phyloP scores from a whole-genome alignment of 2,329 filamentous ascomycete species.

The Nakataea oryzae region DNA sequence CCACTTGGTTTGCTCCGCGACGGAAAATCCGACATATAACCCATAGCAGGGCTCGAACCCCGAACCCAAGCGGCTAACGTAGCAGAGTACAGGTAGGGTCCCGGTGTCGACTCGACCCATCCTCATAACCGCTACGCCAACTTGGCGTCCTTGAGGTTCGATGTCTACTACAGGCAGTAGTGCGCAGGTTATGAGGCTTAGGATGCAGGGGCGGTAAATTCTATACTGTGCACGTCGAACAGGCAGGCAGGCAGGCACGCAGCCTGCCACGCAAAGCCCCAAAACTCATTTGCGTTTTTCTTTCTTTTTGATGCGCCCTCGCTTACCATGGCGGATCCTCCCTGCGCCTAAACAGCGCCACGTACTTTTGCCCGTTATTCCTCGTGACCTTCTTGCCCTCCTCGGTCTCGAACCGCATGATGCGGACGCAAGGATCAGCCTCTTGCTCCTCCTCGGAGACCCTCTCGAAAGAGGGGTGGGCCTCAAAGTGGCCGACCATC shows the following conservation, averaged over 20 bases:
- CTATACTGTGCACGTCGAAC: no score
- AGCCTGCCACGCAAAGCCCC: not conserved
- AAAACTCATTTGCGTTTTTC: not conserved
- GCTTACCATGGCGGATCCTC: slow-evolving; percentile 65
- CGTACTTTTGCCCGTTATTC: slow-evolving; percentile 83
- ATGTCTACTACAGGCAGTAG: no score
- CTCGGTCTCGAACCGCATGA: slow-evolving; percentile 80
- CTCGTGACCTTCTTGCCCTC: slow-evolving; percentile 94
- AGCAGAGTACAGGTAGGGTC: no score
- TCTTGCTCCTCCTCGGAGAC: slow-evolving; percentile 58
- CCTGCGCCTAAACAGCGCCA: slow-evolving; percentile 74
- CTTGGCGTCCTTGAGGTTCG: not conserved
- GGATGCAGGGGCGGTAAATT: no score
- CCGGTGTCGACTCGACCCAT: no score
- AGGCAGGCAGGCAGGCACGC: no score
- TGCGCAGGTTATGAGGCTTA: no score
- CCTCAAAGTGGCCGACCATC: slow-evolving; percentile 82
- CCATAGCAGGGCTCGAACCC: no score
- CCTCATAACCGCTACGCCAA: no score
- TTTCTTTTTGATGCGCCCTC: not conserved
- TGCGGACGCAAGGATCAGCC: slow-evolving; percentile 57
- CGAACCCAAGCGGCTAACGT: no score
- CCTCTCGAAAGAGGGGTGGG: slow-evolving; percentile 69
- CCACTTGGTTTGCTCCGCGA: no score
- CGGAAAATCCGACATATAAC: no score